Evolutionary conservation across 257 asterid species (phyloP).

Genomic region (Ajuga chamaepitys): DNA sequence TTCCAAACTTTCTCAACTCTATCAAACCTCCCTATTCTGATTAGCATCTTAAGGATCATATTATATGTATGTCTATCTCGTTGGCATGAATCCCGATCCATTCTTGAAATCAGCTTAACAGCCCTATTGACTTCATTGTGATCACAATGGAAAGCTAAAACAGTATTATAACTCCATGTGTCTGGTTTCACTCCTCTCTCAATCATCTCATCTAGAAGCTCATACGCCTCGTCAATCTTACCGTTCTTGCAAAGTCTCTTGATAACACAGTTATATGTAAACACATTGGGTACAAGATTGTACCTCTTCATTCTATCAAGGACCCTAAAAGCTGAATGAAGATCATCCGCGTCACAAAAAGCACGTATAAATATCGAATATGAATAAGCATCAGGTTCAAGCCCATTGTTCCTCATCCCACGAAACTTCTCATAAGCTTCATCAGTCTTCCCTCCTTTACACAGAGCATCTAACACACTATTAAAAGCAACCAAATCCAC

Average conservation of each 20-base stretch:
- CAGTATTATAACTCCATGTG: constrained; percentile 69
- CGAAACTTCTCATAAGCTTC: constrained; percentile 57
- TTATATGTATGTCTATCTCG: constrained; percentile 65
- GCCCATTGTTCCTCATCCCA: constrained; percentile 45
- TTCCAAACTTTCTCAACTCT: constrained; percentile 62
- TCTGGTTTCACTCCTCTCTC: constrained; percentile 47
- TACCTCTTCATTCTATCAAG: constrained; percentile 69
- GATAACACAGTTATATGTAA: constrained; percentile 60
- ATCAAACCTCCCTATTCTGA: constrained; percentile 76
- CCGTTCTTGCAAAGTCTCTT: constrained; percentile 65
- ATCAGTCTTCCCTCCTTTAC: constrained; percentile 66
- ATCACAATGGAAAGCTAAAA: constrained; percentile 66
- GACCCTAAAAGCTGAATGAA: constrained; percentile 56
- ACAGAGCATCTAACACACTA: constrained; percentile 55
- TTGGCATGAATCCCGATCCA: constrained; percentile 42
- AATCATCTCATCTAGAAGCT: constrained; percentile 67
- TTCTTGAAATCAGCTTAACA: constrained; percentile 48
- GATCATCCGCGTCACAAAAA: constrained; percentile 45
- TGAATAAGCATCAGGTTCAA: constrained; percentile 73
- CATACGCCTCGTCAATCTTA: constrained; percentile 64
- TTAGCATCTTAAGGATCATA: constrained; percentile 82
- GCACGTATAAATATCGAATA: constrained; percentile 69
- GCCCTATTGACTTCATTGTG: constrained; percentile 69
- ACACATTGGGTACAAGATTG: constrained; percentile 62
- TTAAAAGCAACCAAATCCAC: constrained; percentile 80